Evolutionary conservation across 2,329 filamentous ascomycete genomes (phyloP), one percentile per base, ranked within the genome.

Genomic region (Aureobasidium sp.): DNA sequence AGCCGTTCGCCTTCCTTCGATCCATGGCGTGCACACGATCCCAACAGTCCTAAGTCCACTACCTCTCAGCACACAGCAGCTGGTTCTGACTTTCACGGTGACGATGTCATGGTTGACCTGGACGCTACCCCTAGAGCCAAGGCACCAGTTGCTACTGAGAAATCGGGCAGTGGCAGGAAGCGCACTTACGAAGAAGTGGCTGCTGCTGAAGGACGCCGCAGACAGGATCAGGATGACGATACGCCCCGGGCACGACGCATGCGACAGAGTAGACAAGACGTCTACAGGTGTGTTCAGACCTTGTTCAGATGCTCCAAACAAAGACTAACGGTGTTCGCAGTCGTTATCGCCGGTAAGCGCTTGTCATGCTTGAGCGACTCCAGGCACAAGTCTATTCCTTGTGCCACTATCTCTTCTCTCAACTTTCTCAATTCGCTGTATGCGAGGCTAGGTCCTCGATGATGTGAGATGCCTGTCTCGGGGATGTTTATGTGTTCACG

Each of bases 71-170:
- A 62, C 57, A 69, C 67, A 1, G 57, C 61, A 3, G 65, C 62
- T 47, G 67, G 67, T 5, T 68, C 67, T 4, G 68, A 68, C 56
- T 69, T 69, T 51, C 57, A 66, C 23, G 59, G 63, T 23, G 63
- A 64, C 50, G 64, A 64, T 13, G 64, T 64, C 15, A 52, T 50
- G 56, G 15, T 46, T 17, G 57, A 60, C 26, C 1, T 48, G 26
- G 65, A 68, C 20, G 62, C 57, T 9, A 67, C 66, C 6, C 66
- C 64, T 10, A 65, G 64, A 27, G 64, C 65, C 50, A 64, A 65
- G 34, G 36, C 42, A 34, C 32, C 58, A 29, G 41, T 34, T 36
- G 32, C 50, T 15, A 9, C 41, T 41, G 46, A 46, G 58, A 55
- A 55, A 50, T 52, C 47, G 27, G 60, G 48, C 44, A 68, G 59